phyloP scores from a whole-genome alignment of 805 yeast species.

The Saturnispora ahearnii region DNA sequence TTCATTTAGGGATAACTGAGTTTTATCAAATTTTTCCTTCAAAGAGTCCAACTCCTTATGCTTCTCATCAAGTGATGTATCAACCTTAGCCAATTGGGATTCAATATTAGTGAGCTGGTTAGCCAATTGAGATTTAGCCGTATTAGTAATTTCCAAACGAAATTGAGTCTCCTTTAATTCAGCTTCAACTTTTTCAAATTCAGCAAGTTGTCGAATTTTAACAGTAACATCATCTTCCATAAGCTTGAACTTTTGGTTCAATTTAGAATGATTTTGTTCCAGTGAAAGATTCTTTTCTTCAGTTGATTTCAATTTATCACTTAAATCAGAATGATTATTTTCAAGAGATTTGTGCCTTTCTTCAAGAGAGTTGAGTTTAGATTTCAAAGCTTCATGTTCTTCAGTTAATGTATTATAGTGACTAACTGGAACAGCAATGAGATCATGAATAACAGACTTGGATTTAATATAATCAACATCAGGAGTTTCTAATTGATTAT shows the following conservation, averaged over 20 bases:
- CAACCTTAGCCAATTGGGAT: background rate
- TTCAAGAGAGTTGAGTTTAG: background rate
- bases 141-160: background rate
- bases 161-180: background rate
- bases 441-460: slow-evolving; percentile 10
- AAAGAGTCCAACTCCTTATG: no score
- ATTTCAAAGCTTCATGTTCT: slow-evolving; percentile 4
- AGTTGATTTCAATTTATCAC: background rate
- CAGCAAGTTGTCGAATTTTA: background rate
- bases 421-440: slow-evolving; percentile 11
- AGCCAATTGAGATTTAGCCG: background rate
- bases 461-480: slow-evolving; percentile 15
- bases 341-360: background rate
- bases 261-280: background rate
- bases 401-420: slow-evolving; percentile 3
- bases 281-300: background rate
- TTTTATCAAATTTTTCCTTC: no score
- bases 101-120: background rate
- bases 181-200: background rate
- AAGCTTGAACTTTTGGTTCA: background rate
- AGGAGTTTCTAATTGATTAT: slow-evolving; percentile 12
- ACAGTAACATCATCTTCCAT: background rate
- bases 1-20: background rate
- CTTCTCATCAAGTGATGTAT: background rate
- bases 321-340: background rate